Evolutionary conservation across 1,284 basidiomycete species (phyloP).

Genomic region (Melampsora americana): DNA sequence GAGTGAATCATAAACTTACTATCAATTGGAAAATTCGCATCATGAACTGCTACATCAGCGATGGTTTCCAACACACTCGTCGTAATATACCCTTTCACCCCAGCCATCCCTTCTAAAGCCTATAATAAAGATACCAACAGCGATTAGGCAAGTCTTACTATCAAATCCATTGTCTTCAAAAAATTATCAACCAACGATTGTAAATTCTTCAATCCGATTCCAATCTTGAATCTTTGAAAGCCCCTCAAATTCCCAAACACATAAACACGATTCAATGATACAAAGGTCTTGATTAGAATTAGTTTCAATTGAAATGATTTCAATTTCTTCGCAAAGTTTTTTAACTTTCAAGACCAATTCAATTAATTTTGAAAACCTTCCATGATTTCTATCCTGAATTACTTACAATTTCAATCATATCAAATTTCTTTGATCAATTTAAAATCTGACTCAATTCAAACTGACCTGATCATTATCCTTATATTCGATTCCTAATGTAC

Average conservation of each 20-base stretch:
- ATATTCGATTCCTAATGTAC: conserved; percentile 12
- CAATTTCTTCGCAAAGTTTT: conserved; percentile 18
- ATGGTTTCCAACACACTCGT: conserved; percentile 30
- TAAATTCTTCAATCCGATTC: conserved; percentile 26
- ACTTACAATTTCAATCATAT: neutral
- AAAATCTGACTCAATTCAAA: neutral
- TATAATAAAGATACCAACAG: neutral
- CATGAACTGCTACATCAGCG: conserved; percentile 35
- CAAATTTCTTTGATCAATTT: neutral
- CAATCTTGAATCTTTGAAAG: conserved; percentile 23
- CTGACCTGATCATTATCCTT: conserved; percentile 20
- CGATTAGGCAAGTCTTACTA: too few relatives aligned
- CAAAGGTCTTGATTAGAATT: conserved; percentile 7
- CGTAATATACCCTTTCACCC: conserved; percentile 2
- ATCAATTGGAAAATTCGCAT: conserved; percentile 16
- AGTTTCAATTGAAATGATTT: conserved; percentile 14
- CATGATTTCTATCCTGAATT: neutral
- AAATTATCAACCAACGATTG: neutral
- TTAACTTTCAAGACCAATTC: conserved; percentile 19
- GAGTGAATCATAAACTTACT: neutral
- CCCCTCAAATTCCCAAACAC: conserved; percentile 42
- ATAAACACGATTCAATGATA: conserved; percentile 38
- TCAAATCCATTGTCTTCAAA: neutral
- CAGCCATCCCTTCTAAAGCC: neutral
- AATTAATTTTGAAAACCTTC: neutral